Percentiles rank a stretch among this genome's conserved stretches.
Conservation (phyloP, 2,329 filamentous ascomycete species). For the Phialophora chinensis region DNA sequence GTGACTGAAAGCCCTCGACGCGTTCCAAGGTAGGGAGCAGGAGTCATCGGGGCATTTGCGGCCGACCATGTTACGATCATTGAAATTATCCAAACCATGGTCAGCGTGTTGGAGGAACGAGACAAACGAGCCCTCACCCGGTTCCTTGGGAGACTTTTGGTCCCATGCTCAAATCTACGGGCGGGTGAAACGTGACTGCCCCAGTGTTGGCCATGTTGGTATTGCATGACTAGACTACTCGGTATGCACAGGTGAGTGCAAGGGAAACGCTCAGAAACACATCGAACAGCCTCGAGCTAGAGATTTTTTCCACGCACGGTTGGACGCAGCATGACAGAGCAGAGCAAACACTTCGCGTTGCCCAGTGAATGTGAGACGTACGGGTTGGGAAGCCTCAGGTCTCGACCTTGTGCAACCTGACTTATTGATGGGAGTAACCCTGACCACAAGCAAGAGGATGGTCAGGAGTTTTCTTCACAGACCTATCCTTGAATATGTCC, state of each 20-base stretch:
- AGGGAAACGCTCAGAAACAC: neutral
- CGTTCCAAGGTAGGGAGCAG: neutral
- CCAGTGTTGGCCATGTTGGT: neutral
- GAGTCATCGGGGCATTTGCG: constrained; percentile 1
- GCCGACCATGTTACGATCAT: constrained; percentile 2
- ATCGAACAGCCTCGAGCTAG: neutral
- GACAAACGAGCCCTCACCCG: neutral
- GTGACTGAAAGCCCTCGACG: neutral
- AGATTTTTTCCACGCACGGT: neutral
- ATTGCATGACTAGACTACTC: neutral
- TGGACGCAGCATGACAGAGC: neutral
- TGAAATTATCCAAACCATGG: neutral
- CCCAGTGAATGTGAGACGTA: neutral
- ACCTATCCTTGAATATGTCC: neutral
- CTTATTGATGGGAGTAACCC: neutral
- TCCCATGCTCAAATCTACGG: constrained; percentile 6
- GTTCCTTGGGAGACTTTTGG: neutral
- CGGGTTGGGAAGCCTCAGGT: neutral
- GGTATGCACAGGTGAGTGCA: neutral
- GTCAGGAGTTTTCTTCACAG: neutral
- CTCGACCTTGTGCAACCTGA: neutral
- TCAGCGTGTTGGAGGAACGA: neutral
- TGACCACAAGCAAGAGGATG: neutral
- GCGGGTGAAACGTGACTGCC: neutral
- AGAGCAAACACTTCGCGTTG: neutral